Evolutionary conservation across 352 stramenopile genomes (phyloP).

Genomic region (Pythium volutum): DNA sequence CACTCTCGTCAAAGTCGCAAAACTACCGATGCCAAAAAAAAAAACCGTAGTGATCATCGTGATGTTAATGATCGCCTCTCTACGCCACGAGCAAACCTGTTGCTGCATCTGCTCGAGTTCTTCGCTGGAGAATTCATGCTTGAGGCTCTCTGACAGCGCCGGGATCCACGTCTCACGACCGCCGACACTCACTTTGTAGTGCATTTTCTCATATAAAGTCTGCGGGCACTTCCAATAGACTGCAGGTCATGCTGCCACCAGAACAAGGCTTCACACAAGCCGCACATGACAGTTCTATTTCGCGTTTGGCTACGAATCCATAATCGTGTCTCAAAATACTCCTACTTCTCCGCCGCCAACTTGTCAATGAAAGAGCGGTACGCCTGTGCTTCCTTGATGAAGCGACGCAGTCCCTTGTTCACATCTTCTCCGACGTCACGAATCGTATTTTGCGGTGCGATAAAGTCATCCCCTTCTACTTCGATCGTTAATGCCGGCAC

Average conservation of each 20-base stretch:
- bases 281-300: conserved; percentile 1
- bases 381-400: conserved; percentile 44
- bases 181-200: conserved; percentile 40
- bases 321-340: background rate
- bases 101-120: conserved; percentile 67
- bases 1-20: conserved; percentile 63
- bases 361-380: conserved; percentile 46
- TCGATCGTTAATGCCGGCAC: conserved; percentile 69
- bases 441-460: conserved; percentile 57
- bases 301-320: no score
- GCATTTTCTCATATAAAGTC: no score
- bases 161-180: conserved; percentile 44
- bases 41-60: no score
- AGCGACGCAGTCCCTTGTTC: conserved; percentile 53
- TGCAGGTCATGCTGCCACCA: background rate
- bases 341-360: conserved; percentile 7
- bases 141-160: conserved; percentile 47
- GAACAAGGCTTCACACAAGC: background rate
- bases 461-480: conserved; percentile 65
- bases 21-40: conserved; percentile 32
- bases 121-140: conserved; percentile 60
- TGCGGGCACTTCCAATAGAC: background rate
- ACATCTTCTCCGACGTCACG: conserved; percentile 49
- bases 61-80: background rate
- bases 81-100: conserved; percentile 33